Conservation (phyloP, 2,329 filamentous ascomycete genomes). For the Ophiostoma montium region DNA sequence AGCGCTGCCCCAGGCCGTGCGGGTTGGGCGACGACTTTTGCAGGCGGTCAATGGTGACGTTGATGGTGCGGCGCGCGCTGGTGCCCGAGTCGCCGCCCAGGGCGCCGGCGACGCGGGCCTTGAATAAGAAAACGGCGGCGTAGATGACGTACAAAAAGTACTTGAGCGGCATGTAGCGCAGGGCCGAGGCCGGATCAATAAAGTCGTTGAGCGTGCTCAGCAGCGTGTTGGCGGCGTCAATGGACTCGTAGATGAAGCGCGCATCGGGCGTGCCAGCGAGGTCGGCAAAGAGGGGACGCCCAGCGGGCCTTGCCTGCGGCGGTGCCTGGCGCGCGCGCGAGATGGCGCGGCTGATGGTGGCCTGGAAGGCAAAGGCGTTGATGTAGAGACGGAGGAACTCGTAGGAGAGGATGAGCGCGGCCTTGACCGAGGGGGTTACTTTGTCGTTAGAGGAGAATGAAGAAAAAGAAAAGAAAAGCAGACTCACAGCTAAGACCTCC, state of each 20-base stretch:
- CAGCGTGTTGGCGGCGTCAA: conserved; percentile 49
- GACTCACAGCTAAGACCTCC: conserved; percentile 46
- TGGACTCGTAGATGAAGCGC: conserved; percentile 51
- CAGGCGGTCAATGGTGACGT: conserved; percentile 43
- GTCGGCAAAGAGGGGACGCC: conserved; percentile 29
- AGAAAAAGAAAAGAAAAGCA: neutral
- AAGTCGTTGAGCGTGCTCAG: conserved; percentile 44
- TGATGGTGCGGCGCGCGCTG: conserved; percentile 42
- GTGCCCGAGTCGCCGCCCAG: conserved; percentile 39
- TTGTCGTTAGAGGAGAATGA: neutral
- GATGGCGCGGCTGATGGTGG: conserved; percentile 41
- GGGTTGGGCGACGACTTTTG: conserved; percentile 41
- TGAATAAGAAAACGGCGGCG: conserved; percentile 51
- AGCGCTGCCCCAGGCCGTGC: conserved; percentile 46
- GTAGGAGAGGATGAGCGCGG: conserved; percentile 54
- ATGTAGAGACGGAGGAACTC: conserved; percentile 61
- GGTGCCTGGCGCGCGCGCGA: conserved; percentile 23
- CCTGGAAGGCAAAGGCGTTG: conserved; percentile 64
- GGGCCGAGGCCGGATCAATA: conserved; percentile 41
- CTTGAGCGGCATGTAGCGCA: conserved; percentile 49
- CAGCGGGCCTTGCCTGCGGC: conserved; percentile 18
- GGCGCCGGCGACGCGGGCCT: conserved; percentile 45
- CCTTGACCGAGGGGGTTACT: conserved; percentile 52
- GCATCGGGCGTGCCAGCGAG: conserved; percentile 47
- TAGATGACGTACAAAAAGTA: conserved; percentile 51